These are phyloP conservation scores for Mariannaea elegans DNA, from an alignment of 2,329 filamentous ascomycete genomes.

Conservation along the genomic window DNA sequence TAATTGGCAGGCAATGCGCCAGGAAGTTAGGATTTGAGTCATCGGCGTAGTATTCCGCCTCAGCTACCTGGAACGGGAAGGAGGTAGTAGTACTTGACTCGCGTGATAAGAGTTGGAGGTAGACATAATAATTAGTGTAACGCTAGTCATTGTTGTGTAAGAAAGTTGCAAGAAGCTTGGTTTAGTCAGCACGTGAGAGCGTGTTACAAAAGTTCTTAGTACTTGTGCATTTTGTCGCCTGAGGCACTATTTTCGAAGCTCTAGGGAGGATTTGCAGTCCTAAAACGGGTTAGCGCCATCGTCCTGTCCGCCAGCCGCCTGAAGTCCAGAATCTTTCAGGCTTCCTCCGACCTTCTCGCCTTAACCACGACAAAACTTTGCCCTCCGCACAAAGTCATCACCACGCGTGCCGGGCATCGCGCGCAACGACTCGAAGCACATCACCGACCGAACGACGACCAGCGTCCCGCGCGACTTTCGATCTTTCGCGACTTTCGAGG, in stretches of 20 bases:
- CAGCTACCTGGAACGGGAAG: conserved; percentile 14
- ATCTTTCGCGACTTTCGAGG: conserved; percentile 49
- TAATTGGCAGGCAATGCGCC: conserved; percentile 30
- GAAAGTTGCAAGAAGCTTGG: neutral
- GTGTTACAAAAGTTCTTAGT: conserved; percentile 26
- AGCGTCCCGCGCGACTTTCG: conserved; percentile 49
- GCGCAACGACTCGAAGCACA: conserved; percentile 46
- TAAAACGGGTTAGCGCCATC: conserved; percentile 33
- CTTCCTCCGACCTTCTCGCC: conserved; percentile 49
- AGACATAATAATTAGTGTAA: conserved; percentile 25
- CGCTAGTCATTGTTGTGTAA: neutral
- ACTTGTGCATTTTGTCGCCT: conserved; percentile 27
- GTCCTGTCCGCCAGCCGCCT: conserved; percentile 48
- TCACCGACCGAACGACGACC: conserved; percentile 42
- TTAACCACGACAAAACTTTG: conserved; percentile 57
- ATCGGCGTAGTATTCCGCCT: conserved; percentile 31
- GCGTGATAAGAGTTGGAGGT: neutral
- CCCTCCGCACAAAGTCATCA: conserved; percentile 52
- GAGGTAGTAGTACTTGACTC: conserved; percentile 31
- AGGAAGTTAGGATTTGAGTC: conserved; percentile 32
- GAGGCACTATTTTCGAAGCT: conserved; percentile 34
- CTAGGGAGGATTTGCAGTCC: conserved; percentile 13
- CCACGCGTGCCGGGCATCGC: conserved; percentile 63
- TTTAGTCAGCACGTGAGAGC: conserved; percentile 38
- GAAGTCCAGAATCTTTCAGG: conserved; percentile 56